Evolutionary conservation across 2,329 filamentous ascomycete genomes (phyloP), one percentile per base, ranked within the genome.

Genomic region (Aspergillus sp.): DNA sequence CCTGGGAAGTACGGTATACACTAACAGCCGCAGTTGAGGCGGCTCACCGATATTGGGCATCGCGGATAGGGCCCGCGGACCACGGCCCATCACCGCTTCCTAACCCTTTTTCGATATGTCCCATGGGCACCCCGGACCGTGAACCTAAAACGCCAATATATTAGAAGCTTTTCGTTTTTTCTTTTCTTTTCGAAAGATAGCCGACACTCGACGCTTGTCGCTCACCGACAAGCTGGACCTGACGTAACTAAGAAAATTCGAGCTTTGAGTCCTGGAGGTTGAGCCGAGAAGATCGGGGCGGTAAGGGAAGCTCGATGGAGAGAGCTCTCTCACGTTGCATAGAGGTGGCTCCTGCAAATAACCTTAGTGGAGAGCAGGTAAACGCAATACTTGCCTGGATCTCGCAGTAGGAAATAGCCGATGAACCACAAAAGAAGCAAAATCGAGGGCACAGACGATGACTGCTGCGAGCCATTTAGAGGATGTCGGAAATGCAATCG

Each of bases 51-150:
- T 44, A 33, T 27, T 37, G 9, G 23, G 33, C 37, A 24, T 41
- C 19, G 41, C 23, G 23, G 14, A 19, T 27, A 24, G 23, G 23
- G 23, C 23, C 23, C 23, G 23, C 23, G 7, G 27, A 31, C 9
- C 27, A 31, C 49, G 35, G 24, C 27, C 24, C 35, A 46, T 37
- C 46, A 47, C 48, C 55, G 55, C 44, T 48, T 27, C 40, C 45
- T 47, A 21, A 33, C 56, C 56, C 56, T 55, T 51, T 35, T 55
- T 35, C 19, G 56, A 58, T 41, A 58, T 45, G 48, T 58, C 56
- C 23, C 17, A 58, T 46, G 35, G 51, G 15, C 17, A 19, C 27
- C 23, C 46, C 27, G 37, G 45, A 27, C 39, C 40, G 15, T 7
- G 39, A 45, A 55, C 37, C 27, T 43, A 49, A 53, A 41, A 33